Percentiles rank a stretch among this genome's conserved stretches.
These are phyloP conservation scores for Huntiella savannae DNA, from an alignment of 2,329 filamentous ascomycete species.

Conservation along the genomic window DNA sequence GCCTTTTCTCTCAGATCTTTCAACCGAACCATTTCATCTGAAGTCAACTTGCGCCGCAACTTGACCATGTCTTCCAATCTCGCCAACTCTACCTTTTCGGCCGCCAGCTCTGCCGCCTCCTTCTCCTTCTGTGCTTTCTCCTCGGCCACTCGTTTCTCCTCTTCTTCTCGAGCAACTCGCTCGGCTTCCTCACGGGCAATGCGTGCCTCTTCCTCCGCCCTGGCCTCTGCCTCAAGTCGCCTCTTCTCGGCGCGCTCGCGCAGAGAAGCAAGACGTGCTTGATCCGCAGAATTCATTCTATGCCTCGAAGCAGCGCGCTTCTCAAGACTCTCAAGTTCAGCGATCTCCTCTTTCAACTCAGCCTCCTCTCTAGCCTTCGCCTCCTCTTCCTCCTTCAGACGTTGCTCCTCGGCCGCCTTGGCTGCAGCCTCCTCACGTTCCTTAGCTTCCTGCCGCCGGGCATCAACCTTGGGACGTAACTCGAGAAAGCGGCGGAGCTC, in stretches of 20 bases:
- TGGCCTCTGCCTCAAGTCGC: constrained; percentile 17
- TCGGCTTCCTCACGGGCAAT: constrained; percentile 4
- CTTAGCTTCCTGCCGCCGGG: constrained; percentile 3
- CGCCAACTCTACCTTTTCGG: constrained; percentile 16
- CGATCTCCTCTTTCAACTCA: constrained; percentile 7
- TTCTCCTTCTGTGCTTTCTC: constrained; percentile 12
- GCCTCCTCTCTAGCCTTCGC: constrained; percentile 13
- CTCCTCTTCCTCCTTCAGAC: background rate
- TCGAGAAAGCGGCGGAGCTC: constrained; percentile 2
- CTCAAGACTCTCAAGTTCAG: constrained; percentile 15
- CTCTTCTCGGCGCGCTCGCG: constrained; percentile 18
- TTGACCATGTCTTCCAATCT: constrained; percentile 6
- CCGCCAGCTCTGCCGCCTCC: constrained; percentile 16
- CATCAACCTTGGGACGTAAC: constrained; percentile 1
- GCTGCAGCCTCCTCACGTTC: constrained; percentile 2
- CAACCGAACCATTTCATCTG: background rate
- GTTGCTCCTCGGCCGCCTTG: constrained; percentile 4
- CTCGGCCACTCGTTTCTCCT: constrained; percentile 5
- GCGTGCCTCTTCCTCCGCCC: constrained; percentile 14
- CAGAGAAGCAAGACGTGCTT: background rate
- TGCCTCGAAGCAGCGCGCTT: constrained; percentile 12
- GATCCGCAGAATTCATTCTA: background rate
- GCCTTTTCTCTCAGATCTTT: constrained; percentile 4
- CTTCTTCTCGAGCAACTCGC: constrained; percentile 1
- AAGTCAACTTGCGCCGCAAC: constrained; percentile 5